Evolutionary conservation across 805 yeast genomes (phyloP).

Genomic region (Saturnispora sanitii): DNA sequence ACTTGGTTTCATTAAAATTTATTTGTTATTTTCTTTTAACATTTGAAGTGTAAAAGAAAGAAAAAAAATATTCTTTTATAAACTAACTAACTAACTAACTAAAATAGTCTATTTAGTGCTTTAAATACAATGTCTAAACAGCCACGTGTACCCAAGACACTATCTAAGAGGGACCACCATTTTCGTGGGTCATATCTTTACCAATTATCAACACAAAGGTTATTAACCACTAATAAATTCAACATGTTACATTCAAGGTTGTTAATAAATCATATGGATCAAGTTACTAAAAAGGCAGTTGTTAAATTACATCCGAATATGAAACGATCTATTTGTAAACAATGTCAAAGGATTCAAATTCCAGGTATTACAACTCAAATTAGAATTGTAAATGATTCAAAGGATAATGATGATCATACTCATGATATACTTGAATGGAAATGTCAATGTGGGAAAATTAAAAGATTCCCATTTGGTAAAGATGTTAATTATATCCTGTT

Average conservation of each 20-base stretch:
- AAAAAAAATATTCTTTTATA: too few species aligned
- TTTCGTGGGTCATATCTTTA: conserved; percentile 49
- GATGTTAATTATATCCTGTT: conserved; percentile 40
- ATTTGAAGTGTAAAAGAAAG: too few species aligned
- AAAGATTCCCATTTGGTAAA: conserved; percentile 55
- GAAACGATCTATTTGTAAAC: conserved; percentile 63
- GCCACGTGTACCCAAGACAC: conserved; percentile 27
- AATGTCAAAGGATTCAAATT: conserved; percentile 42
- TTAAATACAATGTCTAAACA: neutral
- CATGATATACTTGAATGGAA: conserved; percentile 39
- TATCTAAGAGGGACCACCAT: conserved; percentile 49
- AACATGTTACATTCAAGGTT: conserved; percentile 35
- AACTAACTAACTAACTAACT: too few species aligned
- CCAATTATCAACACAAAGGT: conserved; percentile 37
- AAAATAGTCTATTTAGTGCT: neutral
- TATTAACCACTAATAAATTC: conserved; percentile 12
- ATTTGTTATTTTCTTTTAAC: too few species aligned
- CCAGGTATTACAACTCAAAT: too few species aligned
- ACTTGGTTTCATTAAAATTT: too few species aligned
- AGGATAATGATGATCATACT: conserved; percentile 16
- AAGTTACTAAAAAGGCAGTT: conserved; percentile 61
- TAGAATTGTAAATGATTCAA: conserved; percentile 36
- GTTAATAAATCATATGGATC: conserved; percentile 44
- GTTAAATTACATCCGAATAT: conserved; percentile 51
- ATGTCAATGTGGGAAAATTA: conserved; percentile 46